phyloP scores from a whole-genome alignment of 495 filamentous ascomycete genomes.

The Hypoxylon crocopeplum region DNA sequence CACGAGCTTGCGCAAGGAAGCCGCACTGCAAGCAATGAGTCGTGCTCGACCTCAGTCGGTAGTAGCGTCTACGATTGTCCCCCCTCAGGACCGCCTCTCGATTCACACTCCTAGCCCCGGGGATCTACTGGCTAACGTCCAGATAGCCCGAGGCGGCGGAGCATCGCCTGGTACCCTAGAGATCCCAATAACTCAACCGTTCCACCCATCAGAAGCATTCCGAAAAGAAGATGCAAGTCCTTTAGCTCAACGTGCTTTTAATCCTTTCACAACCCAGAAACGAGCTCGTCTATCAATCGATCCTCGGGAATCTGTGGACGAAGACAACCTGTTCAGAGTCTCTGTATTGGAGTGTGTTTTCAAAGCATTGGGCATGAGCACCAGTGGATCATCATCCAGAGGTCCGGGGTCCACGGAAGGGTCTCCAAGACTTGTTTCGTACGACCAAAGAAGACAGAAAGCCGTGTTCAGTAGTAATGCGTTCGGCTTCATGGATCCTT shows the following conservation, averaged over 20 bases:
- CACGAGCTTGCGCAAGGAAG: constrained; percentile 79
- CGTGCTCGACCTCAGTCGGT: constrained; percentile 46
- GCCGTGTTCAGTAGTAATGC: constrained; percentile 82
- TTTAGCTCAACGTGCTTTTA: constrained; percentile 63
- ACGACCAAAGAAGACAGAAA: constrained; percentile 83
- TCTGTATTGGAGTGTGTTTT: constrained; percentile 95
- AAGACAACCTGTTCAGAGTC: constrained; percentile 85
- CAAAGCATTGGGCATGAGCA: constrained; percentile 87
- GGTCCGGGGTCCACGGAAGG: constrained; percentile 76
- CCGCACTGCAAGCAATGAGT: constrained; percentile 70
- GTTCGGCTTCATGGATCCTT: constrained; percentile 93
- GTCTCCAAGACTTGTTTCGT: constrained; percentile 84
- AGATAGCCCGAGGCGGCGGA: constrained; percentile 68
- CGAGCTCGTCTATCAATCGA: constrained; percentile 61
- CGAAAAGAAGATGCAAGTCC: constrained; percentile 54
- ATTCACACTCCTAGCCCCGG: constrained; percentile 67
- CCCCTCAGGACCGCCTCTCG: constrained; percentile 44
- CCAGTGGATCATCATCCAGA: constrained; percentile 67
- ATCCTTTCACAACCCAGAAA: constrained; percentile 64
- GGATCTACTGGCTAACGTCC: constrained; percentile 81
- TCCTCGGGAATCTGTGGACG: constrained; percentile 78
- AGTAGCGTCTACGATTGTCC: constrained; percentile 38
- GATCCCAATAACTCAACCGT: constrained; percentile 49
- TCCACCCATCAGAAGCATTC: constrained; percentile 35
- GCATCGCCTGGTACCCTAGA: constrained; percentile 41